Evolutionary conservation across 164 flowering plant genomes (phyloP).

Genomic region (Aristolochia contorta): DNA sequence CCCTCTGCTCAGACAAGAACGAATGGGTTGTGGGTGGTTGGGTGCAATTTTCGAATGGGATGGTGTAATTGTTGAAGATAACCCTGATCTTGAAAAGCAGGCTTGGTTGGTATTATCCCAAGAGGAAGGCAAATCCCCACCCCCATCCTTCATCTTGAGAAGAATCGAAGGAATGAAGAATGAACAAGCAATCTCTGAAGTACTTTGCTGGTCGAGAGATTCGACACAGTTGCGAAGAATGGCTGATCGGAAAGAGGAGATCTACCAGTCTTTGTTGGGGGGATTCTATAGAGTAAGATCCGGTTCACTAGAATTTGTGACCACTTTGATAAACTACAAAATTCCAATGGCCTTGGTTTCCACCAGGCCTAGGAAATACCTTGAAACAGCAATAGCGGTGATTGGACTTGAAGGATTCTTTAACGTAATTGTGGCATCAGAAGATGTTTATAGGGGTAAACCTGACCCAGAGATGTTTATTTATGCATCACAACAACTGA

Average conservation of each 20-base stretch:
- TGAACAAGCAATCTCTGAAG: conserved; percentile 93
- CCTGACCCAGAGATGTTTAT: conserved; percentile 98
- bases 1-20: conserved; percentile 81
- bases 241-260: conserved; percentile 76
- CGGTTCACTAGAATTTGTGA: conserved; percentile 80
- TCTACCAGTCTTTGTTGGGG: conserved; percentile 65
- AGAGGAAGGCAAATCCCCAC: conserved; percentile 90
- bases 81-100: conserved; percentile 76
- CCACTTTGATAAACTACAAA: conserved; percentile 61
- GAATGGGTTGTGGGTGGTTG: conserved; percentile 98
- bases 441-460: conserved; percentile 89
- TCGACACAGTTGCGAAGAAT: conserved; percentile 52
- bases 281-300: conserved; percentile 55
- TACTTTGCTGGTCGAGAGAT: conserved; percentile 95
- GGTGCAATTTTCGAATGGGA: conserved; percentile 98
- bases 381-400: conserved; percentile 54
- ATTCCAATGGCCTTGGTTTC: conserved; percentile 93
- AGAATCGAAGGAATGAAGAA: conserved; percentile 96
- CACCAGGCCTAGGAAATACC: conserved; percentile 57
- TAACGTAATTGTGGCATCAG: conserved; percentile 69
- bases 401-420: conserved; percentile 65
- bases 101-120: conserved; percentile 75
- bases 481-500: conserved; percentile 75
- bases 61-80: conserved; percentile 78
- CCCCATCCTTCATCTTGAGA: conserved; percentile 54